A percentile compares a stretch with the other conserved stretches of the same genome.
These are phyloP conservation scores for Wallacemonas sp. DNA, from an alignment of 208 protist genomes.

Conservation along the genomic window DNA sequence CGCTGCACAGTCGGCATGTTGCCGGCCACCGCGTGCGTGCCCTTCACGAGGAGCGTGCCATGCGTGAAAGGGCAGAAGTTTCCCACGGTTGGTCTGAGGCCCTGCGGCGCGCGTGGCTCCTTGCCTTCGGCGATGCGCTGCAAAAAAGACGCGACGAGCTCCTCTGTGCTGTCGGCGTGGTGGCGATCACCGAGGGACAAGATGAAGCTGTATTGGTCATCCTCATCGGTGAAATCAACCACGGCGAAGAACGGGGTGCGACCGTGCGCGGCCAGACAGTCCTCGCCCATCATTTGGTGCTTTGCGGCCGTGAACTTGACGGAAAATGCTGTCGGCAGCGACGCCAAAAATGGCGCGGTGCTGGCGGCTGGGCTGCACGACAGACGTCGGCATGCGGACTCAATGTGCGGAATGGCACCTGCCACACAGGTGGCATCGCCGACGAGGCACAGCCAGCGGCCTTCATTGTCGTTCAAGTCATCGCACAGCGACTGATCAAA, in stretches of 20 bases:
- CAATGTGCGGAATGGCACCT: background rate
- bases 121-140: conserved; percentile 23
- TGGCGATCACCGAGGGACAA: conserved; percentile 1
- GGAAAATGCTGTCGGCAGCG: background rate
- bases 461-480: conserved; percentile 17
- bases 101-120: conserved; percentile 42
- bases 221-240: conserved; percentile 38
- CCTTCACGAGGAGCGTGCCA: conserved; percentile 35
- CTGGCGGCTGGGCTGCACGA: background rate
- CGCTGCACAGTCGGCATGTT: conserved; percentile 31
- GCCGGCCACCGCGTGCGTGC: conserved; percentile 34
- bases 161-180: background rate
- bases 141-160: conserved; percentile 29
- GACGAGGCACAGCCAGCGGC: conserved; percentile 20
- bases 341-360: background rate
- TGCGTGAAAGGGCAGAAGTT: conserved; percentile 35
- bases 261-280: conserved; percentile 39
- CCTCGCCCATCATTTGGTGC: conserved; percentile 24
- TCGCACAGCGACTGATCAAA: conserved; percentile 19
- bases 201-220: conserved; percentile 35
- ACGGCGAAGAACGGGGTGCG: conserved; percentile 35
- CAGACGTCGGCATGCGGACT: conserved; percentile 16
- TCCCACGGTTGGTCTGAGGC: conserved; percentile 26
- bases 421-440: conserved; percentile 11
- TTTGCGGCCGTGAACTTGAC: conserved; percentile 24